These are phyloP conservation scores for Salvia rosmarinus DNA, from an alignment of 257 asterid species.

Conservation along the genomic window DNA sequence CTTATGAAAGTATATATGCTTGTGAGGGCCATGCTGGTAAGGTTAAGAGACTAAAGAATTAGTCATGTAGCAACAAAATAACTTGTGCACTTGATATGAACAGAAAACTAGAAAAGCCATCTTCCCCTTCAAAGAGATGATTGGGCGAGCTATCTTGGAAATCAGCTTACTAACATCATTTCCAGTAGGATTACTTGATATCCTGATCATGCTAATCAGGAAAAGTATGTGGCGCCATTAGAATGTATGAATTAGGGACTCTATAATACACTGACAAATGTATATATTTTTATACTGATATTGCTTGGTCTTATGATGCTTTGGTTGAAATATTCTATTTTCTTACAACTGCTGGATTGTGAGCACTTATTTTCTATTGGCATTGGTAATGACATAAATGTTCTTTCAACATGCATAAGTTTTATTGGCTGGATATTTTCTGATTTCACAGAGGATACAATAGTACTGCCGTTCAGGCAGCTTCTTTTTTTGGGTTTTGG, in stretches of 20 bases:
- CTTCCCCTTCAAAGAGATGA: neutral
- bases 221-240: neutral
- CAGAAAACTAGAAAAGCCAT: neutral
- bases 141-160: neutral
- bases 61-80: neutral
- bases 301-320: neutral
- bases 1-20: neutral
- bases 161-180: neutral
- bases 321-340: neutral
- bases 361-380: neutral
- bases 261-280: neutral
- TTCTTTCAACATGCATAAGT: neutral
- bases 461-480: neutral
- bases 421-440: neutral
- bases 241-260: slow-evolving; percentile 2
- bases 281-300: neutral
- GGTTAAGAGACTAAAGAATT: slow-evolving; percentile 15
- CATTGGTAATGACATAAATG: neutral
- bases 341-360: neutral
- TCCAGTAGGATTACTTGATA: neutral
- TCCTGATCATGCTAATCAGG: neutral
- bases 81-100: neutral
- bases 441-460: neutral
- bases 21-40: neutral
- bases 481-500: too few species aligned